phyloP scores from a whole-genome alignment of 2,329 filamentous ascomycete species.

The Diaporthe longicolla region DNA sequence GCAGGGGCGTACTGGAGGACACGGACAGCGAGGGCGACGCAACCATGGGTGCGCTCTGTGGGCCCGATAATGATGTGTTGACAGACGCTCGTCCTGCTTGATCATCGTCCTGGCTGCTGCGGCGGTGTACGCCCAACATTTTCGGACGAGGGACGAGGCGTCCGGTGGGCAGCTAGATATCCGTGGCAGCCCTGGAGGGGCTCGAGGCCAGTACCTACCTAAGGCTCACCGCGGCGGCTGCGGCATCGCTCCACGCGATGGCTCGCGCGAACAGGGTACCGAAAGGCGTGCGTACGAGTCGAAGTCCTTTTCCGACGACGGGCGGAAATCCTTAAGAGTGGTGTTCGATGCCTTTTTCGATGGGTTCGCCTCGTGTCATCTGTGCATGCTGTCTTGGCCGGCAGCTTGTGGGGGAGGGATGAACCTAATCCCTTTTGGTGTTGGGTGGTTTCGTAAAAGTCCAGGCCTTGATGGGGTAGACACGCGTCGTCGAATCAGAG shows the following conservation, averaged over 20 bases:
- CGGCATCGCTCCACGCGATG: slow-evolving; percentile 8
- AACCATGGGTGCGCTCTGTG: slow-evolving; percentile 15
- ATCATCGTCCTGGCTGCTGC: slow-evolving; percentile 23
- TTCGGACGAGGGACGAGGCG: slow-evolving; percentile 3
- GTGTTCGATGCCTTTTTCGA: slow-evolving; percentile 6
- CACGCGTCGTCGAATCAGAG: slow-evolving; percentile 19
- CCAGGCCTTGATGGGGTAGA: slow-evolving; percentile 4
- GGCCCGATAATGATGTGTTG: slow-evolving; percentile 4
- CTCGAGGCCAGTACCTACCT: background rate
- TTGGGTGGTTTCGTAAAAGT: slow-evolving; percentile 25
- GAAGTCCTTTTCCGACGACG: slow-evolving; percentile 24
- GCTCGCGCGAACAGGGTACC: background rate
- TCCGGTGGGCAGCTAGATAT: background rate
- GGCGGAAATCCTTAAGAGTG: slow-evolving; percentile 27
- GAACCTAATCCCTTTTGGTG: slow-evolving; percentile 9
- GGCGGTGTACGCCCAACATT: slow-evolving; percentile 27
- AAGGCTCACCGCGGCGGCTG: background rate
- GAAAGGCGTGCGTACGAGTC: slow-evolving; percentile 4
- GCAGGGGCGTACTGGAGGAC: slow-evolving; percentile 26
- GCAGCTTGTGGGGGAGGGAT: background rate
- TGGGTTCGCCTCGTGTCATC: slow-evolving; percentile 26
- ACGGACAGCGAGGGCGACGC: slow-evolving; percentile 24
- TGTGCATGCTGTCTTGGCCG: slow-evolving; percentile 9
- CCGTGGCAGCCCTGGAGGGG: background rate
- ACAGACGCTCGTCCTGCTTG: slow-evolving; percentile 5